These are phyloP conservation scores for Nicotiana obtusifolia DNA, from an alignment of 257 asterid genomes.

Conservation along the genomic window DNA sequence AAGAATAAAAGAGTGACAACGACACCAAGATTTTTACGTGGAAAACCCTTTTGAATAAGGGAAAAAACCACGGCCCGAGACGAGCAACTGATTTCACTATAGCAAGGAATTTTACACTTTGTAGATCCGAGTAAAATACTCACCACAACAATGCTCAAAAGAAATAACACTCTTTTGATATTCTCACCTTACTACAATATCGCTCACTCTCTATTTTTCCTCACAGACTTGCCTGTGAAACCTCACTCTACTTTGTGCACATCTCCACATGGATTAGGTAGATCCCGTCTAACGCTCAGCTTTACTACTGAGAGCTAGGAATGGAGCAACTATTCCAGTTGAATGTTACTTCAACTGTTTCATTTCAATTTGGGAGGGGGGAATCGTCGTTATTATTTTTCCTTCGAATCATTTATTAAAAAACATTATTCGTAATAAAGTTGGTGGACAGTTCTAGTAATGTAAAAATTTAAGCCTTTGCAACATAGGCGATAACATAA, in stretches of 20 bases:
- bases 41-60: too few species aligned
- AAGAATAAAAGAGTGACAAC: too few species aligned
- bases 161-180: too few species aligned
- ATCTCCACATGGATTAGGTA: neutral
- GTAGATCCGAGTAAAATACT: too few species aligned
- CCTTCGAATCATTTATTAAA: neutral
- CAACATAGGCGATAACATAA: neutral
- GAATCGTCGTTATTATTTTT: neutral
- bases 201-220: too few species aligned
- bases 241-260: neutral
- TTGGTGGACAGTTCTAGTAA: neutral
- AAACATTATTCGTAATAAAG: neutral
- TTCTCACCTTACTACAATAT: too few species aligned
- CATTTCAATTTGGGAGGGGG: neutral
- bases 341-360: neutral
- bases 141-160: too few species aligned
- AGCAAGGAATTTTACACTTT: too few species aligned
- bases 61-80: too few species aligned
- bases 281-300: neutral
- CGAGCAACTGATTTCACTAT: too few species aligned
- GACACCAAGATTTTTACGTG: too few species aligned
- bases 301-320: neutral
- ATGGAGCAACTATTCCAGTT: neutral
- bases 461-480: neutral
- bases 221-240: too few species aligned